Percentiles rank a stretch among this genome's conserved stretches.
phyloP scores from a whole-genome alignment of 257 asterid species.

The Solanum chmielewskii region DNA sequence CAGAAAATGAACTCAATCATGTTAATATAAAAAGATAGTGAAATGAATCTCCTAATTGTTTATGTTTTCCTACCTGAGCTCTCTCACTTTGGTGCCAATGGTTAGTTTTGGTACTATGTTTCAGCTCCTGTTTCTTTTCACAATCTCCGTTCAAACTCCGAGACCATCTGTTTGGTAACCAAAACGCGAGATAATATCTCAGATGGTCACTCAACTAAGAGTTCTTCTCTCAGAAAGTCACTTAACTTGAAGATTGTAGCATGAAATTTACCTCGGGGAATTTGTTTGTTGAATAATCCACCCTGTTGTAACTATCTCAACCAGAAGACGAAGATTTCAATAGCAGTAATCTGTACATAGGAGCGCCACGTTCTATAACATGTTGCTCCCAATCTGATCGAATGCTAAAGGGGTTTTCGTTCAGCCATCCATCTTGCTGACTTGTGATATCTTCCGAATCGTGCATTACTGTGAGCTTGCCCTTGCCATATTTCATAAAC shows the following conservation, averaged over 20 bases:
- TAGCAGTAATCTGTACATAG: slow-evolving; percentile 76
- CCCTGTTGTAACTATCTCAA: slow-evolving; percentile 4
- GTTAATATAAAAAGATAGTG: background rate
- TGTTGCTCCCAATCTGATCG: slow-evolving; percentile 91
- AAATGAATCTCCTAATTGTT: background rate
- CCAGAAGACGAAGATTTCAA: slow-evolving; percentile 17
- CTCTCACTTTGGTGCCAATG: background rate
- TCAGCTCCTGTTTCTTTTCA: background rate
- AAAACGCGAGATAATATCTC: background rate
- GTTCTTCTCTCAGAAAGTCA: too few relatives aligned
- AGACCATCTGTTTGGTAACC: background rate
- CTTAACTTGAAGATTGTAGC: background rate
- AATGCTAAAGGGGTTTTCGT: slow-evolving; percentile 73
- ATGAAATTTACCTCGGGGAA: background rate
- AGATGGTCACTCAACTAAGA: background rate
- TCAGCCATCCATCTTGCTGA: slow-evolving; percentile 36
- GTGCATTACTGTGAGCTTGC: slow-evolving; percentile 35
- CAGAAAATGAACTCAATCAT: background rate
- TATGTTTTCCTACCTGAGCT: background rate
- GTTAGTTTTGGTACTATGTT: background rate
- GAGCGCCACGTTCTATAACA: slow-evolving; percentile 62
- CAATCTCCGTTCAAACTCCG: background rate
- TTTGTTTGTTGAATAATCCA: background rate
- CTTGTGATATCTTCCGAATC: slow-evolving; percentile 2
- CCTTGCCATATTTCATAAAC: slow-evolving; percentile 49